phyloP scores from a whole-genome alignment of 768 basidiomycete species.

The Auriscalpium orientale region DNA sequence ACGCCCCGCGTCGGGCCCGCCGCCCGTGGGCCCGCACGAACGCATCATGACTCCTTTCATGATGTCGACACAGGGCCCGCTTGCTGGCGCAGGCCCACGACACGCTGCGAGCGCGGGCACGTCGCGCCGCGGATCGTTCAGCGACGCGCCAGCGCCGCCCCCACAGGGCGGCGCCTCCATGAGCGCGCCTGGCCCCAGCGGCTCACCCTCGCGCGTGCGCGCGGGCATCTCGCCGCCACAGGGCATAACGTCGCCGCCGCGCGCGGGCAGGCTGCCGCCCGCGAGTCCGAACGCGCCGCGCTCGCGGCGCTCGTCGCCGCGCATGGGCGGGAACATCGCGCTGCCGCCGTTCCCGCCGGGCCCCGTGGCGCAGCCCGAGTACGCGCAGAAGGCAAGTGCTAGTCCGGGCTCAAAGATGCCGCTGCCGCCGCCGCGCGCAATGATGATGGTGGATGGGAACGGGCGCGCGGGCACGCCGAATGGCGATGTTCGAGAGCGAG shows the following conservation, averaged over 20 bases:
- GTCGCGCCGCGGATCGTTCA: conserved; percentile 10
- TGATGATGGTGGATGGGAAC: neutral
- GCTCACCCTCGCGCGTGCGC: neutral
- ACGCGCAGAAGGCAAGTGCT: neutral
- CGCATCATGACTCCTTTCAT: conserved; percentile 24
- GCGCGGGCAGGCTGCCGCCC: neutral
- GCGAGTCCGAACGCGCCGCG: neutral
- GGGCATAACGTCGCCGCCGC: neutral
- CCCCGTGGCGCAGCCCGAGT: neutral
- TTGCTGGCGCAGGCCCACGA: neutral
- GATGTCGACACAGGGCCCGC: conserved; percentile 15
- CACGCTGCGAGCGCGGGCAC: neutral
- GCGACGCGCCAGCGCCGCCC: neutral
- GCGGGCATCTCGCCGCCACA: neutral
- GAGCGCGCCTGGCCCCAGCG: neutral
- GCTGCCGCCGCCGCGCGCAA: neutral
- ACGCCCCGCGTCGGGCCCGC: conserved; percentile 15
- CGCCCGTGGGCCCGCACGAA: conserved; percentile 20
- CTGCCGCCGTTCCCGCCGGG: neutral
- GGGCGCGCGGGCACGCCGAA: conserved; percentile 10
- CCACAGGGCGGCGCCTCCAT: neutral
- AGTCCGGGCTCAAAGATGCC: conserved; percentile 1
- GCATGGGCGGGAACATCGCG: neutral
- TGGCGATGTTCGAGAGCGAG: conserved; percentile 10
- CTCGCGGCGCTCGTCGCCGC: neutral